A percentile compares a stretch with the other conserved stretches of the same genome.
These are phyloP conservation scores for Coniella lustricola DNA, from an alignment of 2,329 filamentous ascomycete genomes.

Conservation along the genomic window DNA sequence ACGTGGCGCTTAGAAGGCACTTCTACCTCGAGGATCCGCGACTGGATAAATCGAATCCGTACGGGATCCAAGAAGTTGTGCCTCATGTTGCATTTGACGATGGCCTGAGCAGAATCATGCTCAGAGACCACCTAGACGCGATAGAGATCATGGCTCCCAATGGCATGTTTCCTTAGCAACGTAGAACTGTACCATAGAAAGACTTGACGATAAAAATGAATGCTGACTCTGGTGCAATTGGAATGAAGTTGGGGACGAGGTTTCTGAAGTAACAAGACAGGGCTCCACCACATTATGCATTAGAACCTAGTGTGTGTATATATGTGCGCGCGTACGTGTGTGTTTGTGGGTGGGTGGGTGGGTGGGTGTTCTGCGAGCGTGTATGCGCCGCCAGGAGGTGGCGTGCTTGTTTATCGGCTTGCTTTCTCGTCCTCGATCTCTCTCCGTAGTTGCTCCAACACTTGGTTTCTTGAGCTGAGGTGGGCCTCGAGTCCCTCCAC, in stretches of 20 bases:
- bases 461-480: constrained; percentile 66
- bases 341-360: too few species aligned
- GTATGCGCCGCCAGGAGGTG: too few species aligned
- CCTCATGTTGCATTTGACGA: constrained; percentile 1
- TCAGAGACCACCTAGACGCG: neutral
- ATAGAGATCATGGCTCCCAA: neutral
- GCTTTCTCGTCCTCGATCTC: constrained; percentile 84
- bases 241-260: too few species aligned
- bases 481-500: constrained; percentile 85
- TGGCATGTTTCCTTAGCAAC: constrained; percentile 4
- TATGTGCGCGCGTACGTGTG: too few species aligned
- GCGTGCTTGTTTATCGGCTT: constrained; percentile 30
- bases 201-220: too few species aligned
- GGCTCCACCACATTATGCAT: too few species aligned
- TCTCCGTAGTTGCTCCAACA: constrained; percentile 66
- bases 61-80: neutral
- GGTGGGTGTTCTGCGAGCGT: neutral
- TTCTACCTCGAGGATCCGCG: constrained; percentile 2
- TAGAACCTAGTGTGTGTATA: too few species aligned
- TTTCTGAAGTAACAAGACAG: too few species aligned
- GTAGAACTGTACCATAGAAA: too few species aligned
- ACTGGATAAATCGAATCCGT: constrained; percentile 1
- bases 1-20: constrained; percentile 3
- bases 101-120: constrained; percentile 7
- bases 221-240: too few species aligned